Percentiles rank a stretch among this genome's conserved stretches.
phyloP scores from a whole-genome alignment of 2,329 filamentous ascomycete genomes.

The Ceratocystis diversiconidia region DNA sequence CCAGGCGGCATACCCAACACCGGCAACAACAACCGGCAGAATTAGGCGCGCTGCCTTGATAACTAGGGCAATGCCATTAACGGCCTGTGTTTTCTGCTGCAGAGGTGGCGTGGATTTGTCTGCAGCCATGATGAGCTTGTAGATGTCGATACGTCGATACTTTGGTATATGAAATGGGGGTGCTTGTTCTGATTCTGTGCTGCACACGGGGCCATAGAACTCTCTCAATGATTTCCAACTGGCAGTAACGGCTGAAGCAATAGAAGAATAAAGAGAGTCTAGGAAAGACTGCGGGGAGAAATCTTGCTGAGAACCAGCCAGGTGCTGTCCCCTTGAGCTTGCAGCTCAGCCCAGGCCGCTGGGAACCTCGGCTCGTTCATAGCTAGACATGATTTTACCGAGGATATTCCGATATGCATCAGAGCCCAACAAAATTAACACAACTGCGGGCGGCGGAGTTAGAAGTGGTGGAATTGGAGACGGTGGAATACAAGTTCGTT shows the following conservation, averaged over 20 bases:
- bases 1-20: constrained; percentile 34
- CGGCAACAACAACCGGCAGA: constrained; percentile 30
- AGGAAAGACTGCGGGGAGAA: not conserved
- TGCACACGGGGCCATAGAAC: not conserved
- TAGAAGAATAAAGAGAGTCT: not conserved
- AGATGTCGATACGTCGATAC: not conserved
- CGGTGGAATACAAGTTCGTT: not conserved
- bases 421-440: not conserved
- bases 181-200: not conserved
- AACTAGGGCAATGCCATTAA: constrained; percentile 20
- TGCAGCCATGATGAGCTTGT: not conserved
- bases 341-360: not conserved
- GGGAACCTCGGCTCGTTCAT: not conserved
- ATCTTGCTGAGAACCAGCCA: not conserved
- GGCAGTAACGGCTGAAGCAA: not conserved
- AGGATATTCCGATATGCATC: not conserved
- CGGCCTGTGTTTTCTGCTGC: constrained; percentile 13
- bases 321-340: not conserved
- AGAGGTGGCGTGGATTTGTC: not conserved
- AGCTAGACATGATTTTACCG: not conserved
- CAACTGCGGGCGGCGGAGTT: not conserved
- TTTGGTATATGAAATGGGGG: not conserved
- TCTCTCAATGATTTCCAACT: not conserved
- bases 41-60: constrained; percentile 27
- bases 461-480: not conserved